Evolutionary conservation across 352 stramenopile species (phyloP).

Genomic region (Globisporangium camurandrum): DNA sequence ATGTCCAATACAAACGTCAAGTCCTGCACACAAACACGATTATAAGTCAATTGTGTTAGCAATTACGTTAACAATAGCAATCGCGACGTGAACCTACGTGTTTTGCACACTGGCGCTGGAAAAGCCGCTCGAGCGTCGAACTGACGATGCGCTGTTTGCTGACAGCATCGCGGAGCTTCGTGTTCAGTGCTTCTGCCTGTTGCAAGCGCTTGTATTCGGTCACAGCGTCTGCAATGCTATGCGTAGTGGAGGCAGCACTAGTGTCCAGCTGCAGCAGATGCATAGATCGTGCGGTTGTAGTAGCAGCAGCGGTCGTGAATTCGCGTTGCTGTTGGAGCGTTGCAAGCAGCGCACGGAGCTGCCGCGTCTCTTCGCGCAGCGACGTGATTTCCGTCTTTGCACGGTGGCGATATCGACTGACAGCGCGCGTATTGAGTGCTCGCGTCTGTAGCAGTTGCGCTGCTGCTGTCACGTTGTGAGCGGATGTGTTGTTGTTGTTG

Average conservation of each 20-base stretch:
- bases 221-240: not conserved
- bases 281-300: not conserved
- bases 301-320: not conserved
- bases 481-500: not conserved
- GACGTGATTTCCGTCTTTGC: constrained; percentile 4
- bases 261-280: not conserved
- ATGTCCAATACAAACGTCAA: constrained; percentile 6
- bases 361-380: constrained; percentile 5
- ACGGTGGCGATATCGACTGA: constrained; percentile 9
- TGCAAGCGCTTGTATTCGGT: constrained; percentile 4
- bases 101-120: constrained; percentile 5
- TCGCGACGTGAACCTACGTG: constrained; percentile 3
- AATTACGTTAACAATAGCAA: not conserved
- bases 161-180: constrained; percentile 4
- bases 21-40: not conserved
- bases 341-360: constrained; percentile 3
- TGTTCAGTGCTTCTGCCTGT: constrained; percentile 7
- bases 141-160: constrained; percentile 7
- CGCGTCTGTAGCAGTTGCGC: constrained; percentile 1
- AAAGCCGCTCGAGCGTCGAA: constrained; percentile 3
- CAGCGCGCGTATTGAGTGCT: constrained; percentile 7
- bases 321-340: constrained; percentile 5
- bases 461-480: not conserved
- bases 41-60: too few species aligned
- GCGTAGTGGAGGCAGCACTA: not conserved